These are phyloP conservation scores for Globisporangium okanoganense DNA, from an alignment of 352 stramenopile species.

Conservation along the genomic window DNA sequence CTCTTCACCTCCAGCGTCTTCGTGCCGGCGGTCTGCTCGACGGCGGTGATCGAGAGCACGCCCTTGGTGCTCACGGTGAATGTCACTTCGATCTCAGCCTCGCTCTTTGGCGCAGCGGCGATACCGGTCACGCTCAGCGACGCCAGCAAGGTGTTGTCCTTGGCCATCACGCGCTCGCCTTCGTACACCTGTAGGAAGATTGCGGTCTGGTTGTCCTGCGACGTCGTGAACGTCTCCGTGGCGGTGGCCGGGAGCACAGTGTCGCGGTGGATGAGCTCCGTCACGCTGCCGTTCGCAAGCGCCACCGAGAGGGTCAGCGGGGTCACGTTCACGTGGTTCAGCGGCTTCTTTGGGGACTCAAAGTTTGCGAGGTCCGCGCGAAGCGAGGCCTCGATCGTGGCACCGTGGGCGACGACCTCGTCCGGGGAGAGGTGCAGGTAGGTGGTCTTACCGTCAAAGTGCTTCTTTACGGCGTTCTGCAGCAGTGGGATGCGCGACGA, in stretches of 20 bases:
- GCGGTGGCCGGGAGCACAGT: constrained; percentile 85
- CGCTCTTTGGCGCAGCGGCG: constrained; percentile 84
- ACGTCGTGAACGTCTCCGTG: constrained; percentile 88
- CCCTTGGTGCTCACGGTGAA: constrained; percentile 92
- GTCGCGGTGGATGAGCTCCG: constrained; percentile 89
- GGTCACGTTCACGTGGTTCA: constrained; percentile 89
- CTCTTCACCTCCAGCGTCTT: constrained; percentile 78
- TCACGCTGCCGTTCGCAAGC: constrained; percentile 90
- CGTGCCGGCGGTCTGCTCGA: constrained; percentile 59
- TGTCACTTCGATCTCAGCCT: constrained; percentile 91
- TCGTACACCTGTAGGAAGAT: constrained; percentile 94
- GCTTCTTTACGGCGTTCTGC: constrained; percentile 76
- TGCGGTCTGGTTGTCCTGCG: constrained; percentile 87
- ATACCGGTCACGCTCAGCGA: constrained; percentile 90
- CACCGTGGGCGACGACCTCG: constrained; percentile 89
- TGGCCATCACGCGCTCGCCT: constrained; percentile 96
- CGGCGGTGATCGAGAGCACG: constrained; percentile 93
- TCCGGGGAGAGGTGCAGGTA: constrained; percentile 87
- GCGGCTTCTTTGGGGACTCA: constrained; percentile 50
- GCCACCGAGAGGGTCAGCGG: constrained; percentile 92
- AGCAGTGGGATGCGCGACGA: constrained; percentile 97
- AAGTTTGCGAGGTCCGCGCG: constrained; percentile 67
- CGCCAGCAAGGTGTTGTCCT: constrained; percentile 94
- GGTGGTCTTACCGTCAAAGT: constrained; percentile 82
- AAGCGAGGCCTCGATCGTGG: constrained; percentile 78